phyloP scores from a whole-genome alignment of 495 filamentous ascomycete genomes.

The Rhypophila decipiens region DNA sequence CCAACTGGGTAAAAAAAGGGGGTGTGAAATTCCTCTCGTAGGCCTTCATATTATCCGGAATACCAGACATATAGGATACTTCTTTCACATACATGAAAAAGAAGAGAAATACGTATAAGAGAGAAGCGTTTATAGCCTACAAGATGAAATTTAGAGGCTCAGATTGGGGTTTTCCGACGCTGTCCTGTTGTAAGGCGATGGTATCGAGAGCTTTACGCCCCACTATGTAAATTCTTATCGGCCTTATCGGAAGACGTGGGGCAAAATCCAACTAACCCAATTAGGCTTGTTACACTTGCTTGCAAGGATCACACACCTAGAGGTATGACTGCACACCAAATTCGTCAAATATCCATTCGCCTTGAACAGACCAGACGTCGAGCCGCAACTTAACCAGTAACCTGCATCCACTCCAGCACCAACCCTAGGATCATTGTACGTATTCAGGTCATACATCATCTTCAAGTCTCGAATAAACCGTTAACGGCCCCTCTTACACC shows the following conservation, averaged over 20 bases:
- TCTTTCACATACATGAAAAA: too few relatives aligned
- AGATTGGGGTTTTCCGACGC: too few relatives aligned
- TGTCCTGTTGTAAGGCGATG: too few relatives aligned
- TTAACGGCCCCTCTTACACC: neutral
- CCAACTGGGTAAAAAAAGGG: too few relatives aligned
- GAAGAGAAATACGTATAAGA: too few relatives aligned
- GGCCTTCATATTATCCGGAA: too few relatives aligned
- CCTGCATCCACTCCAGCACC: neutral
- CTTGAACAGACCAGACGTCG: constrained; percentile 9
- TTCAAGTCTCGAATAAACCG: neutral
- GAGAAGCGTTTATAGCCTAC: too few relatives aligned
- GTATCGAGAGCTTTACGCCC: too few relatives aligned
- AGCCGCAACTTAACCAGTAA: constrained; percentile 8
- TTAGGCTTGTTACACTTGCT: neutral
- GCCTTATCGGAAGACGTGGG: constrained; percentile 1
- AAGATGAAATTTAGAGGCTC: too few relatives aligned
- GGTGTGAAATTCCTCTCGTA: too few relatives aligned
- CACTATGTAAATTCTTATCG: neutral
- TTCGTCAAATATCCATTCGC: constrained; percentile 23
- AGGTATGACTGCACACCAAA: constrained; percentile 27
- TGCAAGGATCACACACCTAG: constrained; percentile 18
- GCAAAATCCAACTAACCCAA: neutral
- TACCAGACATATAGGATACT: too few relatives aligned
- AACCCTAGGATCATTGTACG: neutral
- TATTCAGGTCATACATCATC: neutral